Evolutionary conservation across 2,329 filamentous ascomycete genomes (phyloP), one percentile per base, ranked within the genome.

Genomic region (Xylariales sp.): DNA sequence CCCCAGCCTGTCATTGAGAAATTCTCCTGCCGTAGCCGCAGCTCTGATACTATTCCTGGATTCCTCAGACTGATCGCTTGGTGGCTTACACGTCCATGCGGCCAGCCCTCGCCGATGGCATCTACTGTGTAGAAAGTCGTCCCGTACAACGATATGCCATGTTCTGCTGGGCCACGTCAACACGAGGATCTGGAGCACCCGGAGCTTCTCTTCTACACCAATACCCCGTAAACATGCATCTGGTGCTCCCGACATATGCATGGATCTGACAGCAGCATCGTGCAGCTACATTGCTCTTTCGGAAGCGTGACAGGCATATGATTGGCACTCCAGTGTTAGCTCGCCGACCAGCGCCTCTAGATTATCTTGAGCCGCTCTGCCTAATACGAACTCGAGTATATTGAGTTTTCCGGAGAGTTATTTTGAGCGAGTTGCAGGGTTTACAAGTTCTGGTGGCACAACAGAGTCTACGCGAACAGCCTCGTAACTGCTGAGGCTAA

Each of bases 121-220:
- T 16, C 16, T 16, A n/a, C 16, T 19, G 18, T 18, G 8, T 14
- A 12, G 27, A 19, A 18, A 18, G 11, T 33, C 16, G 31, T 33
- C 16, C 31, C 18, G 20, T 19, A 33, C 27, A 9, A 39, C 15
- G n/a, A 39, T 21, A 19, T 16, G 15, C 29, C 25, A 31, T 29
- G 24, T 18, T 18, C 10, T 15, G 16, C 14, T 20, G 11, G 36
- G 36, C 24, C 36, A 31, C 36, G 36, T 39, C 36, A 39, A 39
- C 36, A n/a, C 25, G 36, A 31, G 36, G 24, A 31, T 39, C 25
- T 39, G 36, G 31, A 31, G 36, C 36, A 39, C n/a, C 8, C 14
- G 27, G 36, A 27, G 31, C 25, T 7, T 27, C 25, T 16, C 19
- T n/a, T 14, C 18, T 19, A 29, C 25, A 24, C 10, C 36, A 29